A percentile compares a stretch with the other conserved stretches of the same genome.
Conservation (phyloP, 331 rosid species). For the Saraca asoca region DNA sequence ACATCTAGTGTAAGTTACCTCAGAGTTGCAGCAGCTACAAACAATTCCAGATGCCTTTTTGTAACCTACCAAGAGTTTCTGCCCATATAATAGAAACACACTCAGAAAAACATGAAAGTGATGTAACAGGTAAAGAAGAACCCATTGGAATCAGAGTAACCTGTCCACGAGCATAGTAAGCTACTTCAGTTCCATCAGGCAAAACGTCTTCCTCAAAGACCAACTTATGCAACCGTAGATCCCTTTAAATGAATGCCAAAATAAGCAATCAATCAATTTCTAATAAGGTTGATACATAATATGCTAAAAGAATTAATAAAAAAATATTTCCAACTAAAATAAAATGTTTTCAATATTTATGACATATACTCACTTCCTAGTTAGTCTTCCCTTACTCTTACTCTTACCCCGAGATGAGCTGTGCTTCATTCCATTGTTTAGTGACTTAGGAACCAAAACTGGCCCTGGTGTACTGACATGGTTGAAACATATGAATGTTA, state of each 20-base stretch:
- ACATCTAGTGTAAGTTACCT: constrained; percentile 45
- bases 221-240: constrained; percentile 78
- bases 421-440: constrained; percentile 47
- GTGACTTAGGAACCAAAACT: constrained; percentile 33
- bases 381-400: constrained; percentile 78
- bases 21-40: constrained; percentile 72
- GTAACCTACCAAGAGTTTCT: constrained; percentile 78
- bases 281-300: background rate
- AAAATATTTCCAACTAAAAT: background rate
- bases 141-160: constrained; percentile 40
- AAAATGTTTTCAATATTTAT: constrained; percentile 11
- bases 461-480: constrained; percentile 58
- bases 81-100: constrained; percentile 33
- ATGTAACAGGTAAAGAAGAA: constrained; percentile 13
- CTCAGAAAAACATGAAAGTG: constrained; percentile 32
- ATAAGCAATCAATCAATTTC: constrained; percentile 1
- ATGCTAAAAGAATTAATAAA: background rate
- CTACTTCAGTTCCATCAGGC: constrained; percentile 83
- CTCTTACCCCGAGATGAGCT: constrained; percentile 60
- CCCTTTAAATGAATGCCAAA: constrained; percentile 53
- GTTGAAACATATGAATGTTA: constrained; percentile 7
- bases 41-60: constrained; percentile 66
- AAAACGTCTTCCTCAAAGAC: constrained; percentile 81
- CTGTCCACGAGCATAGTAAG: constrained; percentile 78
- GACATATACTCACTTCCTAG: constrained; percentile 62